Evolutionary conservation across 2,329 filamentous ascomycete genomes (phyloP).

Genomic region (Phoma sp.): DNA sequence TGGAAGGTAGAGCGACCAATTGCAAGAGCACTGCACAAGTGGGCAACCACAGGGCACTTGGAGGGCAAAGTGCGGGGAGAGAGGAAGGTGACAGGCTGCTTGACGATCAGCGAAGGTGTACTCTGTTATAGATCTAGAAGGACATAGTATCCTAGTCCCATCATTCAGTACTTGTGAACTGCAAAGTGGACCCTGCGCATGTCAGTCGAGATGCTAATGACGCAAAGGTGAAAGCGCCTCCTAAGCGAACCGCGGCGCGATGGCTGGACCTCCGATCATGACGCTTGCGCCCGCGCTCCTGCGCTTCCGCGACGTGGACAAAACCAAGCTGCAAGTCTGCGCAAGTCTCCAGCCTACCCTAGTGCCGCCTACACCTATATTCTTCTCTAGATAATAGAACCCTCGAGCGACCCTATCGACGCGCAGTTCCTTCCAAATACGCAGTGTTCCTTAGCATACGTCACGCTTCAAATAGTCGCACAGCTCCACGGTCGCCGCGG

Average conservation of each 20-base stretch:
- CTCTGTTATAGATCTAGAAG: constrained; percentile 3
- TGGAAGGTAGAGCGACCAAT: constrained; percentile 25
- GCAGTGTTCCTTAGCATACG: constrained; percentile 5
- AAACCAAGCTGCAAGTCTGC: constrained; percentile 2
- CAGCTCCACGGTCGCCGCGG: constrained; percentile 7
- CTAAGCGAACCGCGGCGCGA: constrained; percentile 12
- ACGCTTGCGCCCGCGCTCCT: constrained; percentile 22
- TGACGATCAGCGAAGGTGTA: background rate
- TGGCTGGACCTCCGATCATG: constrained; percentile 11
- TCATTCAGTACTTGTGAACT: no score
- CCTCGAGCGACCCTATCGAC: background rate
- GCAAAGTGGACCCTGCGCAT: background rate
- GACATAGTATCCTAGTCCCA: no score
- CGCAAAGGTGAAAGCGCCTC: constrained; percentile 7
- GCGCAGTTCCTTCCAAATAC: background rate
- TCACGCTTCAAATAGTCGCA: constrained; percentile 5
- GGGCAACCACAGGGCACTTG: constrained; percentile 17
- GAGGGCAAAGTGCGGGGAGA: background rate
- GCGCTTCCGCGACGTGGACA: constrained; percentile 23
- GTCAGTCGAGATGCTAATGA: background rate
- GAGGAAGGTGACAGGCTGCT: background rate
- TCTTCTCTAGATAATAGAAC: background rate
- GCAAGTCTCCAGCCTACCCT: background rate
- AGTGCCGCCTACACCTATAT: background rate
- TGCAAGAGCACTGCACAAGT: no score